Conservation (phyloP, 306 rosid genomes). For the Acacia crassicarpa region DNA sequence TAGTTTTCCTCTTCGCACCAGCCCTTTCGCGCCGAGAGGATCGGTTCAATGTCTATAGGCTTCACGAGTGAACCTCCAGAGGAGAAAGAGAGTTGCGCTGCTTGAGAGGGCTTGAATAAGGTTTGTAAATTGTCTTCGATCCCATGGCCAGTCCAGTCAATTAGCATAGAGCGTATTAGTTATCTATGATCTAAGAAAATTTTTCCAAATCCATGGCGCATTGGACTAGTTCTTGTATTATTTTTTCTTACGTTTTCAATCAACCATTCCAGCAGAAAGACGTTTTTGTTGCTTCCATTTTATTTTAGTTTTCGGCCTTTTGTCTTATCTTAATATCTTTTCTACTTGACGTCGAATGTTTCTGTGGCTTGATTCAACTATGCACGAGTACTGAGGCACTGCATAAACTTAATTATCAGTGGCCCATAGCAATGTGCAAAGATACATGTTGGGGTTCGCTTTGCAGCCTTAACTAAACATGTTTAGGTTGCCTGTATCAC, state of each 20-base stretch:
- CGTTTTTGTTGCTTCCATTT: background rate
- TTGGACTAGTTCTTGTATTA: too few species aligned
- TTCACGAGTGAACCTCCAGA: too few species aligned
- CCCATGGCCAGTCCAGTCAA: background rate
- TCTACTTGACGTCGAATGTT: background rate
- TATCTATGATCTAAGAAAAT: too few species aligned
- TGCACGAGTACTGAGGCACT: slow-evolving; percentile 30
- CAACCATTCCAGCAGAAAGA: too few species aligned
- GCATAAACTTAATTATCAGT: slow-evolving; percentile 1
- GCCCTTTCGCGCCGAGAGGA: too few species aligned
- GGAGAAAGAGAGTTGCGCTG: too few species aligned
- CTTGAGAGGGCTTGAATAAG: background rate
- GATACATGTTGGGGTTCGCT: slow-evolving; percentile 57
- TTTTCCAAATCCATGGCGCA: too few species aligned
- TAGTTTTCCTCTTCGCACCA: too few species aligned
- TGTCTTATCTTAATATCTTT: too few species aligned
- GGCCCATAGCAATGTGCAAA: slow-evolving; percentile 43
- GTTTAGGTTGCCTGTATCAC: slow-evolving; percentile 72
- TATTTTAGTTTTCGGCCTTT: background rate
- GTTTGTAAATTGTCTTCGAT: background rate
- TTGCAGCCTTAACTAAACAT: slow-evolving; percentile 51
- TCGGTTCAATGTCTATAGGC: too few species aligned
- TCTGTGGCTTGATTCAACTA: background rate
- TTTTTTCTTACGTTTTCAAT: too few species aligned
- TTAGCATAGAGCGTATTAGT: background rate